Conservation (phyloP, 768 basidiomycete species). For the Russula virescens region DNA sequence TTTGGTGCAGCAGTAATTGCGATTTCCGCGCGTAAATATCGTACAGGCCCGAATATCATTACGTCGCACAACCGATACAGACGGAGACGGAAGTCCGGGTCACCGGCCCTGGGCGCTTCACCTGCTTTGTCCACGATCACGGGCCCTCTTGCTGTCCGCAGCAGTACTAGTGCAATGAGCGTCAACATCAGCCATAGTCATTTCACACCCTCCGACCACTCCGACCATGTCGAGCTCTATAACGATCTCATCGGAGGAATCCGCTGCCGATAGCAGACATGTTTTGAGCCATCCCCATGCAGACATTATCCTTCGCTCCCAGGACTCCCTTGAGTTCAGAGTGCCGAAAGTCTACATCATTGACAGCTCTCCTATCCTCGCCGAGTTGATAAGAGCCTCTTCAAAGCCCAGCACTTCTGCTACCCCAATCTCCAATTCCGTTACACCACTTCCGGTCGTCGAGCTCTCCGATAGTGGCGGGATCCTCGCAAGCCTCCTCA, state of each 20-base stretch:
- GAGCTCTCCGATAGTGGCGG: conserved; percentile 2
- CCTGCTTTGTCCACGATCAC: no score
- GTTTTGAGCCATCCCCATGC: conserved; percentile 1
- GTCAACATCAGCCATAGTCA: background rate
- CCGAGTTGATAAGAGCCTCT: background rate
- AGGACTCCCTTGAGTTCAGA: conserved; percentile 8
- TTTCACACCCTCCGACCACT: background rate
- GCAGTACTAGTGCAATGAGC: no score
- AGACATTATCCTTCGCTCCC: conserved; percentile 7
- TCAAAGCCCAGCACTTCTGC: background rate
- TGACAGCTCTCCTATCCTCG: conserved; percentile 26
- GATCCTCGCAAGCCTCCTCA: conserved; percentile 16
- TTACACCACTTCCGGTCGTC: background rate
- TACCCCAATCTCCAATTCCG: background rate
- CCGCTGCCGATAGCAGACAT: background rate
- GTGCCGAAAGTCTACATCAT: conserved; percentile 9
- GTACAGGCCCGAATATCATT: no score
- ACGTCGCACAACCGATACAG: no score
- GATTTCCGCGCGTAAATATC: no score
- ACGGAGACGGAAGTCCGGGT: no score
- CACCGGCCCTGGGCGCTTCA: no score
- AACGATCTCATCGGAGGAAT: background rate
- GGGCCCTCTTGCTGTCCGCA: no score
- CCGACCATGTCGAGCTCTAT: background rate
- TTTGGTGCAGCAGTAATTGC: no score